A percentile compares a stretch with the other conserved stretches of the same genome.
Evolutionary conservation across 164 flowering plant genomes (phyloP).

Genomic region (Aristolochia fimbriata): DNA sequence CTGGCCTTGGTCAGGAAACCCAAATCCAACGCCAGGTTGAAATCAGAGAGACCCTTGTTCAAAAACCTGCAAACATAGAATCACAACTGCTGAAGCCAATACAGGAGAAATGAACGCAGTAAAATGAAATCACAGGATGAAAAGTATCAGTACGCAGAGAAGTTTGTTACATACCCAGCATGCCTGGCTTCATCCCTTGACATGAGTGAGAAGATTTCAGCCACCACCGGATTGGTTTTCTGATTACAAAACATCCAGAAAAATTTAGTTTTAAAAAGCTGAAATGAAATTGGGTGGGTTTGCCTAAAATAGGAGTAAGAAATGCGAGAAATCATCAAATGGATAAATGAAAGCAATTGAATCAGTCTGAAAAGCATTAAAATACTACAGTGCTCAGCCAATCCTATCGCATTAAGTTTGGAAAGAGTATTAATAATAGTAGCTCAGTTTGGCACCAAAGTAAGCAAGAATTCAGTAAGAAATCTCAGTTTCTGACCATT

Average conservation of each 20-base stretch:
- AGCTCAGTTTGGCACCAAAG: neutral
- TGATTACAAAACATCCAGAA: neutral
- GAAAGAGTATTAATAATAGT: neutral
- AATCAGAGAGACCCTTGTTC: conserved; percentile 98
- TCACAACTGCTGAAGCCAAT: neutral
- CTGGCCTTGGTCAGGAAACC: conserved; percentile 98
- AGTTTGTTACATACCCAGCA: conserved; percentile 73
- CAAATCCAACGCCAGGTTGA: conserved; percentile 89
- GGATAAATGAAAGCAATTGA: too few relatives aligned
- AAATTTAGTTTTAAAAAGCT: too few relatives aligned
- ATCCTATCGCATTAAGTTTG: neutral
- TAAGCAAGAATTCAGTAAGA: too few relatives aligned
- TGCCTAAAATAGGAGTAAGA: too few relatives aligned
- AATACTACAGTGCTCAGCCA: neutral
- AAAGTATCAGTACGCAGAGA: neutral
- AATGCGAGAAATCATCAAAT: too few relatives aligned
- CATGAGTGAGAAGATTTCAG: conserved; percentile 99
- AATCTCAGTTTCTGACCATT: too few relatives aligned
- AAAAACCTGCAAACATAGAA: conserved; percentile 49
- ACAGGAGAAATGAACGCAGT: neutral
- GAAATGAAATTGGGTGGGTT: too few relatives aligned
- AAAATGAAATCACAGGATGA: neutral
- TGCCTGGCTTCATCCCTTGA: conserved; percentile 99
- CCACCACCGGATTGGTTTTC: conserved; percentile 40
- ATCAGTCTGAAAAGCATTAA: too few relatives aligned